Evolutionary conservation across 73 alveolate species (phyloP), one percentile per base, ranked within the genome.

Genomic region (Tetrahymena borealis): DNA sequence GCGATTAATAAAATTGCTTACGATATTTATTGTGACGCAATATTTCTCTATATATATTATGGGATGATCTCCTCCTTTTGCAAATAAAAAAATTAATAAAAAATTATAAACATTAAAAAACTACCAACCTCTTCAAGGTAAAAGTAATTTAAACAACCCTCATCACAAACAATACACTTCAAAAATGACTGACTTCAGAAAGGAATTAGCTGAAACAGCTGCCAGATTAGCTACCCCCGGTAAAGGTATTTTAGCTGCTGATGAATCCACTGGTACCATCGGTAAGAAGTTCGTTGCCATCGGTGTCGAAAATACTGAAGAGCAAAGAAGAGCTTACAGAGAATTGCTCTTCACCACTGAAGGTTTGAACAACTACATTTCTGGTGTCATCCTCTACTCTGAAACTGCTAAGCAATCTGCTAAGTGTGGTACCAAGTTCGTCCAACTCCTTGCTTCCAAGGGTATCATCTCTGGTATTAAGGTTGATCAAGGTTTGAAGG

Each of bases 381-480:
- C 98, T 91, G 99, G 99, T 32, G 99, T 97, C 94, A 99, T 99
- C 92, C 97, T 98, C 90, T 98, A 90, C 98, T 98, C 98, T 91
- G 99, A 99, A 97, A 98, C 99, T 24, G 97, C 98, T 78, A 96
- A 95, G 92, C 99, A 99, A 79, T 91, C 94, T 42, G 95, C 99
- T 79, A 96, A 96, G 78, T 98, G 96, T 42, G 99, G 99, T 60
- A 95, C 95, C 94, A 42, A 95, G 91, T 97, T 99, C 96, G 97
- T 97, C 33, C 99, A 97, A 90, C 91, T 98, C 91, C 97, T 99
- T 90, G 42, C 94, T 90, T 95, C 92, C 39, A 97, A 98, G 94
- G 99, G 99, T 33, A 96, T 99, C 94, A 94, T 99, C 77, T 98
- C 99, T 37, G 99, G 99, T n/a, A 98, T 99, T 96, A 99, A 99